A percentile compares a stretch with the other conserved stretches of the same genome.
Conservation (phyloP, 163 green algal genomes). For the Coccomyxa subellipsoidea region DNA sequence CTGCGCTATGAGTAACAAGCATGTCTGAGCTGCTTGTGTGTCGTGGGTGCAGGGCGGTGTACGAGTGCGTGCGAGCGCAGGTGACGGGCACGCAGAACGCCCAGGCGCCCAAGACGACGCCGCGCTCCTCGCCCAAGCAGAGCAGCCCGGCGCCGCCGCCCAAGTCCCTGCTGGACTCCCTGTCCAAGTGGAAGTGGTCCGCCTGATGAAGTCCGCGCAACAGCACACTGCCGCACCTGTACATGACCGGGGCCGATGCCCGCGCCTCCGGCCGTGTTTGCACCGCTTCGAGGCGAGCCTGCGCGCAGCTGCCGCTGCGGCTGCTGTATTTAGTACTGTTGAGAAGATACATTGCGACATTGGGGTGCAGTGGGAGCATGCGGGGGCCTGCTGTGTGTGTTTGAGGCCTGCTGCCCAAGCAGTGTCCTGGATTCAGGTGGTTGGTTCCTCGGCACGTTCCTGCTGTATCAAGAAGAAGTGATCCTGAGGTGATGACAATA, state of each 20-base stretch:
- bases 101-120: neutral
- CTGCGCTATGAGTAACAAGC: too few species aligned
- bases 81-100: constrained; percentile 35
- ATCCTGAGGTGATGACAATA: too few species aligned
- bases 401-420: neutral
- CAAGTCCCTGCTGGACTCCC: constrained; percentile 4
- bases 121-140: neutral
- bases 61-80: constrained; percentile 41
- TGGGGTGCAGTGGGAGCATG: neutral
- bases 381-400: neutral
- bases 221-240: too few species aligned
- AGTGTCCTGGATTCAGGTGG: neutral
- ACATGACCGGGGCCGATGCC: too few species aligned
- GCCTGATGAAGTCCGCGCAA: too few species aligned
- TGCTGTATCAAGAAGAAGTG: neutral
- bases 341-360: neutral
- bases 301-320: neutral
- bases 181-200: constrained; percentile 18
- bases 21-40: neutral
- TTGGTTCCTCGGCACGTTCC: neutral
- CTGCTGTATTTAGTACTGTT: neutral
- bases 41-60: constrained; percentile 33
- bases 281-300: neutral
- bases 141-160: neutral
- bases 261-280: too few species aligned